Conservation (phyloP, 371 early-diverging fungal species). For the Apophysomyces elegans region DNA sequence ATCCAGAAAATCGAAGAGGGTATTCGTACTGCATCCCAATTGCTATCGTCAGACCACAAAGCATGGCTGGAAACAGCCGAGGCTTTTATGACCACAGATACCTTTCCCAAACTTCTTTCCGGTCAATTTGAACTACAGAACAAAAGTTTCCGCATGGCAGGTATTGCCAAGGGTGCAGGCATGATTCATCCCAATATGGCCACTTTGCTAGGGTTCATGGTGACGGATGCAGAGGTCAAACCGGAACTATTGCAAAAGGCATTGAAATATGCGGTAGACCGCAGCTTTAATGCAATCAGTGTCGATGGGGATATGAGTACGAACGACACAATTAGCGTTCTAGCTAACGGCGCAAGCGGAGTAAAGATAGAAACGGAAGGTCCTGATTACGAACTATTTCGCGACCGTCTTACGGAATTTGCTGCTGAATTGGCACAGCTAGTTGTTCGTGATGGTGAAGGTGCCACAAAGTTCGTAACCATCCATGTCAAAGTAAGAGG, state of each 20-base stretch:
- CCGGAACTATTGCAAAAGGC: conserved; percentile 71
- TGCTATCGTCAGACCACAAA: conserved; percentile 61
- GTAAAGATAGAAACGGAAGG: conserved; percentile 51
- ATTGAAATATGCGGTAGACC: conserved; percentile 79
- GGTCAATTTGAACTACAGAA: conserved; percentile 59
- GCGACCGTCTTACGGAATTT: conserved; percentile 75
- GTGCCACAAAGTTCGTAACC: conserved; percentile 96
- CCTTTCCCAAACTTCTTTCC: conserved; percentile 89
- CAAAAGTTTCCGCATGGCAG: conserved; percentile 77
- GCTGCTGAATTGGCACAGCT: conserved; percentile 84
- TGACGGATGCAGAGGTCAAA: conserved; percentile 81
- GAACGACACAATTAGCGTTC: conserved; percentile 88
- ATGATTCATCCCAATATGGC: conserved; percentile 97
- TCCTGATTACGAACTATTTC: conserved; percentile 71
- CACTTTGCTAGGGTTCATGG: conserved; percentile 85
- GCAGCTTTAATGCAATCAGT: conserved; percentile 93
- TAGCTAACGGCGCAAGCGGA: conserved; percentile 85
- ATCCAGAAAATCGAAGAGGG: conserved; percentile 87
- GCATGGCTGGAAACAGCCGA: conserved; percentile 84
- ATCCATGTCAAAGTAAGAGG: conserved; percentile 73
- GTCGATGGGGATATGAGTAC: conserved; percentile 97
- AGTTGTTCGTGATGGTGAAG: conserved; percentile 95
- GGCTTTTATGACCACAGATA: conserved; percentile 97
- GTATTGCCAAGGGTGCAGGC: conserved; percentile 95
- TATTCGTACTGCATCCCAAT: conserved; percentile 48